Evolutionary conservation across 495 filamentous ascomycete genomes (phyloP).

Genomic region (Penicilliopsis zonata): DNA sequence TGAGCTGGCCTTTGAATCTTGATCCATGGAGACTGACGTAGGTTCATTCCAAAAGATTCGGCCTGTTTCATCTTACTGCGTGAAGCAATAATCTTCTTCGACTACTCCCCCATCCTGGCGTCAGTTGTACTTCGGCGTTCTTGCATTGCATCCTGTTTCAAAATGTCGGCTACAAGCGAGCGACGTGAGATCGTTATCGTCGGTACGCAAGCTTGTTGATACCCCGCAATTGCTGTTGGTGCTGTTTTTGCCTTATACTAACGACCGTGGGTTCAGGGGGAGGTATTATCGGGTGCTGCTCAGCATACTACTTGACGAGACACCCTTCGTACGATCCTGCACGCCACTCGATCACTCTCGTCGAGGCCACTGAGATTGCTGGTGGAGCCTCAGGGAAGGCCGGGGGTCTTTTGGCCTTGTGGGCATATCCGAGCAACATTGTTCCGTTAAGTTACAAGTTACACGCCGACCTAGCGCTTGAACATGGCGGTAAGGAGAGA

Average conservation of each 20-base stretch:
- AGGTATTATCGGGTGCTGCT: conserved; percentile 89
- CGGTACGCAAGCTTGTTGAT: conserved; percentile 31
- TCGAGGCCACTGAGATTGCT: conserved; percentile 83
- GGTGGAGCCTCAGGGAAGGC: conserved; percentile 93
- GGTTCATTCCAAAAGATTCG: no score
- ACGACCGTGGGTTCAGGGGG: conserved; percentile 47
- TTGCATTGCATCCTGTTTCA: conserved; percentile 11
- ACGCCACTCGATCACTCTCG: conserved; percentile 67
- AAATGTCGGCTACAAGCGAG: conserved; percentile 24
- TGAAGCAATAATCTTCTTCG: no score
- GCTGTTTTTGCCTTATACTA: conserved; percentile 8
- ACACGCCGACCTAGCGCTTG: conserved; percentile 72
- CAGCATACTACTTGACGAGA: conserved; percentile 85
- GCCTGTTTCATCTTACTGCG: no score
- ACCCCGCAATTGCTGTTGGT: conserved; percentile 18
- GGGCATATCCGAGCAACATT: conserved; percentile 82
- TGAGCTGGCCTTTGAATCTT: no score
- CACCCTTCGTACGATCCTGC: conserved; percentile 72
- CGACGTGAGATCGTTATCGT: conserved; percentile 57
- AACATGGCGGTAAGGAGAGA: conserved; percentile 65
- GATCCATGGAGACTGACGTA: no score
- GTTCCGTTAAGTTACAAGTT: conserved; percentile 80
- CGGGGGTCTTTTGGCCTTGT: conserved; percentile 78
- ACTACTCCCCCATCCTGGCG: conserved; percentile 15
- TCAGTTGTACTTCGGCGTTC: conserved; percentile 9